Percentiles rank a stretch among this genome's conserved stretches.
Evolutionary conservation across 345 rosid species (phyloP).

Genomic region (Abelmoschus esculentus): DNA sequence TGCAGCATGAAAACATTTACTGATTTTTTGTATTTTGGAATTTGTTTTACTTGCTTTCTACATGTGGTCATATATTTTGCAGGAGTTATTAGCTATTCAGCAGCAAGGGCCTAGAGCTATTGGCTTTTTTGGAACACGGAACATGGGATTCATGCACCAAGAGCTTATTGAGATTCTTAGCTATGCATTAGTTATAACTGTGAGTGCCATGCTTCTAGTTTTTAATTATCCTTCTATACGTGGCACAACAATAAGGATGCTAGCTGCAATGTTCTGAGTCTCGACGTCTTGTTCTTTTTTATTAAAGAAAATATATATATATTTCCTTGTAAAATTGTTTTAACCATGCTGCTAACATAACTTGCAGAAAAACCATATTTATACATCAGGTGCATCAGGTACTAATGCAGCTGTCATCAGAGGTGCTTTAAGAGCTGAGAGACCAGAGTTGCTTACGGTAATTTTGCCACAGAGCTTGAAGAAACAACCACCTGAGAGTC

Average conservation of each 20-base stretch:
- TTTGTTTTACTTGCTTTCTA: not conserved
- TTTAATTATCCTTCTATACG: not conserved
- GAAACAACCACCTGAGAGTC: constrained; percentile 97
- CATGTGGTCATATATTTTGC: constrained; percentile 20
- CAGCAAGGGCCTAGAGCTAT: constrained; percentile 97
- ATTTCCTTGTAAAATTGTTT: not conserved
- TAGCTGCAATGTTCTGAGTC: not conserved
- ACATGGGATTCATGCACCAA: constrained; percentile 99
- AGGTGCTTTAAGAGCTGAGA: constrained; percentile 97
- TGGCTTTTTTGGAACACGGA: constrained; percentile 93
- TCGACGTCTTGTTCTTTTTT: not conserved
- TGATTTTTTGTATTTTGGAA: not conserved
- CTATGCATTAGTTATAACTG: constrained; percentile 98
- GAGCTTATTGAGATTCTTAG: constrained; percentile 97
- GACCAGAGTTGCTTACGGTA: constrained; percentile 84
- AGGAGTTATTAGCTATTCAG: constrained; percentile 96
- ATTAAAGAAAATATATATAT: not conserved
- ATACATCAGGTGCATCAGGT: constrained; percentile 96
- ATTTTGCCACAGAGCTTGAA: constrained; percentile 86
- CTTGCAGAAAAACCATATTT: constrained; percentile 93
- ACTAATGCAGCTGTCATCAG: constrained; percentile 97
- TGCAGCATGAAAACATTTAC: not conserved
- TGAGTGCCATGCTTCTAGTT: constrained; percentile 31
- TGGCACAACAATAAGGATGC: not conserved
- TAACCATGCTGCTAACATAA: constrained; percentile 15